Conservation (phyloP, 768 basidiomycete genomes). For the Amanita fuliginea region DNA sequence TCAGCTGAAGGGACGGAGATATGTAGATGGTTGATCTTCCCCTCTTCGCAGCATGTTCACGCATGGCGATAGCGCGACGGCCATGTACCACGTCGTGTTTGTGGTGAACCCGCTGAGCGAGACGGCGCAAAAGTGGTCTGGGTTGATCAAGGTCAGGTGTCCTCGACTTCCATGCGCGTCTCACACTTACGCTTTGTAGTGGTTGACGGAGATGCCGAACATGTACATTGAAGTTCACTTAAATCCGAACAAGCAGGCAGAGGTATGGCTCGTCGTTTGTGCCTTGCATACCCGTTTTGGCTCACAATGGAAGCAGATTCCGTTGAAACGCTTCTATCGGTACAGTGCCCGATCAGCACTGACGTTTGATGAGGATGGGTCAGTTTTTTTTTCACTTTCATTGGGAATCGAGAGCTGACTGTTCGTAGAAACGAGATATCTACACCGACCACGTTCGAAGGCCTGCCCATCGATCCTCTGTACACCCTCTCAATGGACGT, state of each 20-base stretch:
- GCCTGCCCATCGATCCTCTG: conserved; percentile 76
- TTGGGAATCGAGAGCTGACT: not conserved
- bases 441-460: conserved; percentile 51
- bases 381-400: conserved; percentile 14
- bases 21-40: not conserved
- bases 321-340: conserved; percentile 88
- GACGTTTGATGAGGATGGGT: conserved; percentile 65
- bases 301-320: conserved; percentile 40
- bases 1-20: not conserved
- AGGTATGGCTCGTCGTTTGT: conserved; percentile 34
- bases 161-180: no score
- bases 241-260: conserved; percentile 55
- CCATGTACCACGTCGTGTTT: conserved; percentile 59
- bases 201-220: conserved; percentile 53
- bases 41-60: conserved; percentile 43
- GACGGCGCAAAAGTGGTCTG: conserved; percentile 77
- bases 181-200: conserved; percentile 23
- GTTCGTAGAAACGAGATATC: conserved; percentile 43
- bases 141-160: conserved; percentile 51
- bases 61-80: conserved; percentile 55
- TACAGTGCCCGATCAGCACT: conserved; percentile 52
- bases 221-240: conserved; percentile 69
- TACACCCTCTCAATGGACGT: conserved; percentile 93
- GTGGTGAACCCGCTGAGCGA: conserved; percentile 83
- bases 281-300: not conserved